Base-by-base conservation (phyloP, 306 rosid species). In the Boehmeria nivea region DNA sequence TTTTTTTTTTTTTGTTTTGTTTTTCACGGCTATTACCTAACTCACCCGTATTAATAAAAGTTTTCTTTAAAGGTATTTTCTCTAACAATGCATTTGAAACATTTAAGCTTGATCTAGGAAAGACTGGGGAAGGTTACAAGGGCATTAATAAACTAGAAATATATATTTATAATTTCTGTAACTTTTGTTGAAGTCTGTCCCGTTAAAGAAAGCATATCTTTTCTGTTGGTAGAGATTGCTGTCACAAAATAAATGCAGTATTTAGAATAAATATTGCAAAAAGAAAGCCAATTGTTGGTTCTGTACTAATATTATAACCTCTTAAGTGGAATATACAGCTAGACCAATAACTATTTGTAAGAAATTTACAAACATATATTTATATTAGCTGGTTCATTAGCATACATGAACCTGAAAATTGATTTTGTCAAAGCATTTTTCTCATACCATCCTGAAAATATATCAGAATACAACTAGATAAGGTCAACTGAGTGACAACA, bases 311-410 rank as follows among this genome's bases (percentile, higher is more conserved):
- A 46, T 6, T 12, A 21, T 16, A 14, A 43, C 24, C 44, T 22
- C 39, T n/a, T 18, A 31, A 40, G 31, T 51, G 61, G 55, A 44
- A 36, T 43, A 56, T 51, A 34, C 51, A 60, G 42, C 60, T 23
- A 44, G 9, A 38, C 51, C 57, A 56, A 2, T 33, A 31, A 46
- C 28, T 15, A 27, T 31, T 33, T 0, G 8, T 26, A 50, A 20
- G 33, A 1, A 42, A 50, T 63, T 18, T 57, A 70, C 65, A 55
- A 28, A 50, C 6, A 43, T 19, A 60, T 14, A 40, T 14, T n/a
- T 11, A 40, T 3, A 11, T 14, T 10, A 9, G 59, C 12, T 48
- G 42, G 42, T 53, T 53, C 42, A 39, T 16, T 37, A 24, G 40
- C 49, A 10, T 63, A 20, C 20, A 26, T 25, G 43, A 63, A 24